Base-by-base conservation (phyloP, 331 rosid species). In the Quercus phellos region DNA sequence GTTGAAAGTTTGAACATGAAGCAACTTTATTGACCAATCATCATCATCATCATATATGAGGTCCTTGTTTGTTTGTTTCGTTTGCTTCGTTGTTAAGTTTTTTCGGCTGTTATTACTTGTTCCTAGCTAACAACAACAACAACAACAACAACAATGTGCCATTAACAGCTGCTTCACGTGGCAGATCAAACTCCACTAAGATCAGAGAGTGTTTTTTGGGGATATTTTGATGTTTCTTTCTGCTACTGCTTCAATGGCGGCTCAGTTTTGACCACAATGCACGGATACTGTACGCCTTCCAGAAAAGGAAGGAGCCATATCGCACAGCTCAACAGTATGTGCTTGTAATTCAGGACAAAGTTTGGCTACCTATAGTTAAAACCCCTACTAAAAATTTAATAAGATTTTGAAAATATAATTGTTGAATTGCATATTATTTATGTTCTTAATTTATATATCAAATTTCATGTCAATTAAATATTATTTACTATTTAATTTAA, bases 1-100 rank as follows among this genome's bases (percentile, higher is more conserved):
- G 79, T 29, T 67, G 14, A n/a, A 54, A 24, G 53, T 70, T 42
- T 78, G 77, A 32, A 68, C 19, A 22, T 74, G 42, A 51, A 26
- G 46, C 19, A 18, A 18, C 29, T 24, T 26, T 27, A 2, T 61
- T 61, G 68, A 61, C 68, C 42, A 61, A 61, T 61, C 38, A 61
- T 38, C 46, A 35, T 38, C 46, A 35, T 35, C 42, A 38, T 8
- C 46, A 38, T 8, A 38, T 61, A 16, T 59, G 16, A 13, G 38
- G n/a, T 42, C 68, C 6, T 61, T 14, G 55, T 67, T 50, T 27
- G 50, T 4, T 27, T 43, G 12, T 46, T 13, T 50, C 27, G 29
- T 64, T 38, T 10, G 34, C 38, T 1, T 38, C 46, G 12, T 46
- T 0, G 16, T 11, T 46, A 46, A 21, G 63, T 35, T 32, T 4